Base-by-base conservation (phyloP, 129 eudicot genomes). In the Solidago caesia region DNA sequence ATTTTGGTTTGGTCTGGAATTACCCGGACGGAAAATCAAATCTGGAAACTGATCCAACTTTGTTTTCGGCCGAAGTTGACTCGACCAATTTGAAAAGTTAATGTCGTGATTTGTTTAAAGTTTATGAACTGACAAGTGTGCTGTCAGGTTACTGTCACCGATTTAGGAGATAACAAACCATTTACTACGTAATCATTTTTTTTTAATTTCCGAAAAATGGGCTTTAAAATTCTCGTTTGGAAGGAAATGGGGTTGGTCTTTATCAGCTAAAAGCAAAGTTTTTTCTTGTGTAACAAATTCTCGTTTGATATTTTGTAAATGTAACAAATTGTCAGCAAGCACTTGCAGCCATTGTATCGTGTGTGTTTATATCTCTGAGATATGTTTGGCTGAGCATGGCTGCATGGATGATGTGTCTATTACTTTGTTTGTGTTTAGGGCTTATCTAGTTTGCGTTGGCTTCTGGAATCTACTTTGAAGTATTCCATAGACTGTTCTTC, bases 401-500 rank as follows among this genome's bases (percentile, higher is more conserved):
- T 64, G n/a, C 67, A 59, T 64, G 7, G 33, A 64, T 64, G 39
- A 64, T 5, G 8, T 49, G 42, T 26, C 71, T 13, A 2, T 65
- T 61, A 39, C 5, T 52, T 78, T 53, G 52, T 47, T 81, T n/a
- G 39, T 33, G 59, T 47, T 27, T 76, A 92, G 97, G 93, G 82
- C 71, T 80, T 92, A 58, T 73, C 78, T 44, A 55, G 79, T 44
- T 77, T 85, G 67, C 64, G 73, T 43, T 70, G 76, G 56, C 82
- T 33, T 67, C 63, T 95, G 78, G 67, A 84, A 29, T 67, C 75
- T 55, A 67, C 91, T 27, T 41, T 89, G 77, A 16, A 85, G 44
- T 85, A 88, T 68, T 79, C 91, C 25, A 65, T 87, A 68, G 60
- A 81, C 60, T 71, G 60, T 51, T 91, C 99, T 71, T 91, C 99